Evolutionary conservation across 208 protist genomes (phyloP).

Genomic region (Trichomonas tenax): DNA sequence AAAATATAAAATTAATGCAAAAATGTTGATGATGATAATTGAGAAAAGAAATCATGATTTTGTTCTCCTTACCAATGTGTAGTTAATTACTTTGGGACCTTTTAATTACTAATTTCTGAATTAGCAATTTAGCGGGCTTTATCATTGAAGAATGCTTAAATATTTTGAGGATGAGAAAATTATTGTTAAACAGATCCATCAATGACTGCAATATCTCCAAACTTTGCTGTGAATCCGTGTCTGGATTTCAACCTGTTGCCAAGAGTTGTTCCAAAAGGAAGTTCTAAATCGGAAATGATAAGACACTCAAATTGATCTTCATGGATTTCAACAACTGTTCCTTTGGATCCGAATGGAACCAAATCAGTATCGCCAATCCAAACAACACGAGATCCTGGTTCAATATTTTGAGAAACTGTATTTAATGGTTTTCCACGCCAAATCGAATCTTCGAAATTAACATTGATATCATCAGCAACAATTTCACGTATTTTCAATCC

Average conservation of each 20-base stretch:
- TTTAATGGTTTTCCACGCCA: not conserved
- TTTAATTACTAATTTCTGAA: too few species aligned
- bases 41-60: too few species aligned
- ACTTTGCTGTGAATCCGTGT: not conserved
- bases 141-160: too few species aligned
- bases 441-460: not conserved
- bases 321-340: not conserved
- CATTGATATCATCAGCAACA: not conserved
- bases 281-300: not conserved
- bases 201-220: not conserved
- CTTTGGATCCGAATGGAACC: not conserved
- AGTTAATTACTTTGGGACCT: too few species aligned
- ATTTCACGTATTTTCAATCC: not conserved
- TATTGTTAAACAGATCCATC: not conserved
- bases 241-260: not conserved
- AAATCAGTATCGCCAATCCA: not conserved
- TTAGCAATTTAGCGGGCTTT: too few species aligned
- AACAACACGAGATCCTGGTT: not conserved
- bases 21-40: too few species aligned
- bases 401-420: not conserved
- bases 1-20: too few species aligned
- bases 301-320: not conserved
- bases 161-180: too few species aligned
- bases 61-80: too few species aligned
- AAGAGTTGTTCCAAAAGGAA: not conserved